A percentile compares a stretch with the other conserved stretches of the same genome.
phyloP scores from a whole-genome alignment of 2,329 filamentous ascomycete species.

The Paramyrothecium roridum region DNA sequence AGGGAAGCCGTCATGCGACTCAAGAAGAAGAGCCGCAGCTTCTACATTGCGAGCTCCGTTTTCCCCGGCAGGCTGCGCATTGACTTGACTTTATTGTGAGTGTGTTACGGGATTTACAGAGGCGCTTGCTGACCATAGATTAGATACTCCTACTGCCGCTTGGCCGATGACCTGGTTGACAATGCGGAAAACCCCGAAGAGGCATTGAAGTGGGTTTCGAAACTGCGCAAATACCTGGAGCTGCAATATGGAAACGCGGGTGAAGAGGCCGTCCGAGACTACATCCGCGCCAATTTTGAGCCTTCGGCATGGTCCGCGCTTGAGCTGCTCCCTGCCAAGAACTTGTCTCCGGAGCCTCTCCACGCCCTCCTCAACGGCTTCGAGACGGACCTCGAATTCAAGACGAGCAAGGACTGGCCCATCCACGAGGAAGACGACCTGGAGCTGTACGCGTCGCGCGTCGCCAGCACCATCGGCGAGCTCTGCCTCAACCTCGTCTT shows the following conservation, averaged over 20 bases:
- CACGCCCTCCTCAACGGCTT: slow-evolving; percentile 66
- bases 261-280: slow-evolving; percentile 19
- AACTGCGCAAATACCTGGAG: slow-evolving; percentile 55
- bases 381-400: slow-evolving; percentile 63
- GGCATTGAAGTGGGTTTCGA: slow-evolving; percentile 55
- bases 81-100: slow-evolving; percentile 62
- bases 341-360: slow-evolving; percentile 57
- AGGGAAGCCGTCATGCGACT: slow-evolving; percentile 56
- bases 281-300: slow-evolving; percentile 50
- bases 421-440: slow-evolving; percentile 59
- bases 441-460: slow-evolving; percentile 60
- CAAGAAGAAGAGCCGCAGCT: slow-evolving; percentile 65
- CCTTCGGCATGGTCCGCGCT: slow-evolving; percentile 49
- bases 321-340: slow-evolving; percentile 52
- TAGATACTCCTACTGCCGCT: slow-evolving; percentile 69
- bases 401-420: slow-evolving; percentile 35
- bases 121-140: too few relatives aligned
- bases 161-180: slow-evolving; percentile 72
- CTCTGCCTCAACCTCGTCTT: slow-evolving; percentile 67
- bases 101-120: too few relatives aligned
- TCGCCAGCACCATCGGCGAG: slow-evolving; percentile 70
- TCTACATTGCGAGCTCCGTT: slow-evolving; percentile 68
- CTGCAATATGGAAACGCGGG: slow-evolving; percentile 40
- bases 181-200: slow-evolving; percentile 51
- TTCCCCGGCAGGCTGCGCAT: slow-evolving; percentile 67